Percentiles rank a stretch among this genome's conserved stretches.
Evolutionary conservation across 1,284 basidiomycete genomes (phyloP).

Genomic region (Ustilago curta): DNA sequence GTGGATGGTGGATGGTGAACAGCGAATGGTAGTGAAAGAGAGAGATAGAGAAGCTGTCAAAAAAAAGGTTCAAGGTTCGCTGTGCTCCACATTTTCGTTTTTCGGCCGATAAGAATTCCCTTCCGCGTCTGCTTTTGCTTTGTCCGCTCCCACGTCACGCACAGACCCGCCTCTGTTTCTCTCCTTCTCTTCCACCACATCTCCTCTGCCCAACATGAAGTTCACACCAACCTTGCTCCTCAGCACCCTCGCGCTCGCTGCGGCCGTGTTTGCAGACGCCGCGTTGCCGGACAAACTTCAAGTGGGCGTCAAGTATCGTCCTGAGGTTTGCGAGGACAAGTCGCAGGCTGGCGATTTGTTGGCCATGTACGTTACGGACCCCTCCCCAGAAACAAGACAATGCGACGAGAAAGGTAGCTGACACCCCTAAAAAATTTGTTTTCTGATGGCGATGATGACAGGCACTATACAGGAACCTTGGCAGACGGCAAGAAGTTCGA

Average conservation of each 20-base stretch:
- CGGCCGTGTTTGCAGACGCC: constrained; percentile 35
- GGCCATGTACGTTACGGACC: constrained; percentile 71
- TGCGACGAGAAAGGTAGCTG: background rate
- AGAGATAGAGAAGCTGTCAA: background rate
- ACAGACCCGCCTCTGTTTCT: constrained; percentile 32
- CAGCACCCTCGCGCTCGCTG: constrained; percentile 27
- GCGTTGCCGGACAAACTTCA: constrained; percentile 54
- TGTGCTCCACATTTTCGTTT: constrained; percentile 43
- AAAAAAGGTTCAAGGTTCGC: too few relatives aligned
- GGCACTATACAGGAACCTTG: constrained; percentile 77
- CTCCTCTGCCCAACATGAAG: constrained; percentile 17
- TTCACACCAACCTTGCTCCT: constrained; percentile 2
- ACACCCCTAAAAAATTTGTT: constrained; percentile 14
- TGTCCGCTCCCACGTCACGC: background rate
- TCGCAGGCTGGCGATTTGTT: constrained; percentile 78
- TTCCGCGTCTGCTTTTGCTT: too few relatives aligned
- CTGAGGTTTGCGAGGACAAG: constrained; percentile 74
- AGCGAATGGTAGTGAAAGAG: background rate
- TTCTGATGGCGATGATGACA: constrained; percentile 17
- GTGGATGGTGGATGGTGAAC: background rate
- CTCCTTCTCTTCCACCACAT: background rate
- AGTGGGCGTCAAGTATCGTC: constrained; percentile 71
- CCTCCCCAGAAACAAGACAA: too few relatives aligned
- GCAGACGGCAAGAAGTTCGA: constrained; percentile 83
- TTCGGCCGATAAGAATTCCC: constrained; percentile 44